Evolutionary conservation across 202 grass and related monocot genomes (phyloP).

Genomic region (Carex arenaria): DNA sequence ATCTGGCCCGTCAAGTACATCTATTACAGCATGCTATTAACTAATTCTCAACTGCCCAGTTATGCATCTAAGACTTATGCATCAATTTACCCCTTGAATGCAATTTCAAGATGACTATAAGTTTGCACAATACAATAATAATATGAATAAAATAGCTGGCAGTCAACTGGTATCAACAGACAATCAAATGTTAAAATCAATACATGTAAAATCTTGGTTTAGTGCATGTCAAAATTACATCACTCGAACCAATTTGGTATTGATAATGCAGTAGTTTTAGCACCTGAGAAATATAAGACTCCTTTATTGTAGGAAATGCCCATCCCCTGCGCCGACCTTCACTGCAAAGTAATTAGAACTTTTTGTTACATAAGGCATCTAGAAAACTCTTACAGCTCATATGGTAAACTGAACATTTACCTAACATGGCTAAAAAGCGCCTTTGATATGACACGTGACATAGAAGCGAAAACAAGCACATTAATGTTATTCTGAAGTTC

Average conservation of each 20-base stretch:
- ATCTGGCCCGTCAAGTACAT: not conserved
- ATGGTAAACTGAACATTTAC: slow-evolving; percentile 31
- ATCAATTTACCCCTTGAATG: not conserved
- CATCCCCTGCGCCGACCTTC: slow-evolving; percentile 85
- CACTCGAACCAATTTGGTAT: not conserved
- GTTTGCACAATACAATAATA: not conserved
- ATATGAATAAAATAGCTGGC: not conserved
- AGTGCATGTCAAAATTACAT: not conserved
- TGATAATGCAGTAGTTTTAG: not conserved
- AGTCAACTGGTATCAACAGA: not conserved
- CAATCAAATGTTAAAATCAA: not conserved
- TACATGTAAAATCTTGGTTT: not conserved
- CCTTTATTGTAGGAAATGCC: slow-evolving; percentile 56
- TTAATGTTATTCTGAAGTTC: slow-evolving; percentile 86
- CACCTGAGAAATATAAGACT: slow-evolving; percentile 7
- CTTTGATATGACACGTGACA: slow-evolving; percentile 69
- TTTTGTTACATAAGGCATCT: not conserved
- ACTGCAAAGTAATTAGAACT: slow-evolving; percentile 40
- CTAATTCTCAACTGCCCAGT: not conserved
- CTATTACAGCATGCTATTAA: not conserved
- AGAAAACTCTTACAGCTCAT: not conserved
- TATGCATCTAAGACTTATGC: not conserved
- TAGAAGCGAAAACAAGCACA: slow-evolving; percentile 83
- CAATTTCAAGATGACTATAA: not conserved
- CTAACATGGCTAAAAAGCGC: slow-evolving; percentile 90